Evolutionary conservation across 78 protist genomes (phyloP), one percentile per base, ranked within the genome.

Genomic region (Dictyostelium brefeldianum): DNA sequence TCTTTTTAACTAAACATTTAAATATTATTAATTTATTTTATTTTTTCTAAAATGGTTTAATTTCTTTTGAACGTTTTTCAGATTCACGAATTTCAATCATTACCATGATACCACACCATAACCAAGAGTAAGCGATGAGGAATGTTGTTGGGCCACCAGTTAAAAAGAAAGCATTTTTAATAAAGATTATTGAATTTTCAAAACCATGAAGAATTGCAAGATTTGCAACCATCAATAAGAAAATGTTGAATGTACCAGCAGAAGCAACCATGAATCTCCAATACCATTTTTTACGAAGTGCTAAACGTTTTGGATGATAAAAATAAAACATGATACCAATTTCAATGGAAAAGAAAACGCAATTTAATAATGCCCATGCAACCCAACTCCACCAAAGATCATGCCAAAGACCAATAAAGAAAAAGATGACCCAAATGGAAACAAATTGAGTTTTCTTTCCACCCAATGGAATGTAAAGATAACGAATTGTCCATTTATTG

Each of bases 381-480:
- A 94, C 62, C 96, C 96, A 94, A 31, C 84, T 74, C 78, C 80
- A 82, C 89, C 85, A 71, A 5, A 95, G 70, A 46, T 97, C 98
- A 67, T 97, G 98, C 98, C 98, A 97, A 4, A 96, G 67, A 14
- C 96, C 97, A 47, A 95, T 89, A 48, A 96, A 97, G 84, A 90
- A 65, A 92, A 97, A 97, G 41, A 96, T 91, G 48, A 97, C 41
- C 89, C 89, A 95, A 51, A 96, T 95, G 4, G 82, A 81, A n/a
- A 80, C 20, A 46, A 51, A n/a, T 71, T 96, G 92, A 17, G 96
- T 93, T 53, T 83, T 87, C 57, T 65, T 62, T 9, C 98, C 98
- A 48, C 98, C 98, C 36, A 97, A 75, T 51, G 98, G 98, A 15
- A 97, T 92, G 81, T 97, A 97, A 82, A 97, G 91, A 57, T 97